Evolutionary conservation across 2,329 filamentous ascomycete genomes (phyloP).

Genomic region (Claviceps quebecensis): DNA sequence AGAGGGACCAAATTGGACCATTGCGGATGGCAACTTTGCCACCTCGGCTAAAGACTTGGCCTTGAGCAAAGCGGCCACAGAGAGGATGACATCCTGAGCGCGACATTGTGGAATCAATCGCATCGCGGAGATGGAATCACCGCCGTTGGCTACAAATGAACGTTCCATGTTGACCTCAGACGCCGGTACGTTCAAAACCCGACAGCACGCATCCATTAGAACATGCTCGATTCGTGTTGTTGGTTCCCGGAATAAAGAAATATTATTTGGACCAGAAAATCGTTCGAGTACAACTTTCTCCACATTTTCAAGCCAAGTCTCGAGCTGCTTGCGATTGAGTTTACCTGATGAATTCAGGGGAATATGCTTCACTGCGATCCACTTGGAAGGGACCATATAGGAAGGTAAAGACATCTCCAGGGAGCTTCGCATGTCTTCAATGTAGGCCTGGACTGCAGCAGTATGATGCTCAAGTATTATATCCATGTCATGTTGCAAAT

Average conservation of each 20-base stretch:
- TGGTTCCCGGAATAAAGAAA: not conserved
- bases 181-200: slow-evolving; percentile 23
- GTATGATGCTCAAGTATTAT: not conserved
- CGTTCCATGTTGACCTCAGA: slow-evolving; percentile 16
- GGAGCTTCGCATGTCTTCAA: slow-evolving; percentile 4
- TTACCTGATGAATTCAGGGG: slow-evolving; percentile 9
- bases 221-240: slow-evolving; percentile 3
- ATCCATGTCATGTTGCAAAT: not conserved
- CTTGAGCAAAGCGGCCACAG: slow-evolving; percentile 10
- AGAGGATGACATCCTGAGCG: slow-evolving; percentile 15
- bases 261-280: not conserved
- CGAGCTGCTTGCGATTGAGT: slow-evolving; percentile 6
- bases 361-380: slow-evolving; percentile 7
- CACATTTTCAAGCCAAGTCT: not conserved
- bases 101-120: slow-evolving; percentile 24
- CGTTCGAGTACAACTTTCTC: not conserved
- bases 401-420: slow-evolving; percentile 6
- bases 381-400: slow-evolving; percentile 10
- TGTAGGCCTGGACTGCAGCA: not conserved
- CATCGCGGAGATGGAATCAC: slow-evolving; percentile 31
- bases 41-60: slow-evolving; percentile 1
- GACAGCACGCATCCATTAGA: slow-evolving; percentile 20
- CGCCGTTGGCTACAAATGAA: slow-evolving; percentile 26
- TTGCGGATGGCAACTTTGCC: not conserved
- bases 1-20: not conserved